These are phyloP conservation scores for Hamigera avellanea DNA, from an alignment of 495 filamentous ascomycete genomes.

Conservation along the genomic window DNA sequence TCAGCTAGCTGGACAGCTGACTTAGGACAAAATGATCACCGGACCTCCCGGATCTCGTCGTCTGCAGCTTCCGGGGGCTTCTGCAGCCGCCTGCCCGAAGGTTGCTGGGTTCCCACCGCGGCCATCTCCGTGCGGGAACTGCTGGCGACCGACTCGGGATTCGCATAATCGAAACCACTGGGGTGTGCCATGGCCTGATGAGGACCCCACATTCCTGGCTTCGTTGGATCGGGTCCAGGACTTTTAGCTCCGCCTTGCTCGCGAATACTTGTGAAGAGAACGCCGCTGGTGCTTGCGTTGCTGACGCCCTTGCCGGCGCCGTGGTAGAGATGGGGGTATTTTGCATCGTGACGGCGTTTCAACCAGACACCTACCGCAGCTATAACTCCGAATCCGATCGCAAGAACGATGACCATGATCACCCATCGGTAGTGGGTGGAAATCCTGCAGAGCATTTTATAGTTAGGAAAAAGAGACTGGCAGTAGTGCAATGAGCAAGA, in stretches of 20 bases:
- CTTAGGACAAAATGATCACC: no score
- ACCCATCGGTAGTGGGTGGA: slow-evolving; percentile 41
- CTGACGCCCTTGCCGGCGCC: slow-evolving; percentile 6
- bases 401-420: slow-evolving; percentile 41
- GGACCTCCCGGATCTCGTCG: slow-evolving; percentile 15
- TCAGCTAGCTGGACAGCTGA: no score
- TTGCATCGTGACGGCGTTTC: slow-evolving; percentile 37
- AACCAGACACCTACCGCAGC: slow-evolving; percentile 27
- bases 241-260: background rate
- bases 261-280: background rate
- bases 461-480: background rate
- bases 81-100: slow-evolving; percentile 10
- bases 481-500: no score
- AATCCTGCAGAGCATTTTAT: slow-evolving; percentile 27
- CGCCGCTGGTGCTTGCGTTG: background rate
- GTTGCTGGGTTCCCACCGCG: background rate
- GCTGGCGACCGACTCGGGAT: slow-evolving; percentile 16
- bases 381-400: slow-evolving; percentile 31
- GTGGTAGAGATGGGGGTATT: slow-evolving; percentile 27
- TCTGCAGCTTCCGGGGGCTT: slow-evolving; percentile 7
- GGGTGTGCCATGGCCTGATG: slow-evolving; percentile 5
- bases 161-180: slow-evolving; percentile 8
- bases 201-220: slow-evolving; percentile 7
- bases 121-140: slow-evolving; percentile 21
- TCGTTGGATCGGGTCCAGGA: background rate